A percentile compares a stretch with the other conserved stretches of the same genome.
phyloP scores from a whole-genome alignment of 192 early-diverging fungal species.

The Coemansia furcata region DNA sequence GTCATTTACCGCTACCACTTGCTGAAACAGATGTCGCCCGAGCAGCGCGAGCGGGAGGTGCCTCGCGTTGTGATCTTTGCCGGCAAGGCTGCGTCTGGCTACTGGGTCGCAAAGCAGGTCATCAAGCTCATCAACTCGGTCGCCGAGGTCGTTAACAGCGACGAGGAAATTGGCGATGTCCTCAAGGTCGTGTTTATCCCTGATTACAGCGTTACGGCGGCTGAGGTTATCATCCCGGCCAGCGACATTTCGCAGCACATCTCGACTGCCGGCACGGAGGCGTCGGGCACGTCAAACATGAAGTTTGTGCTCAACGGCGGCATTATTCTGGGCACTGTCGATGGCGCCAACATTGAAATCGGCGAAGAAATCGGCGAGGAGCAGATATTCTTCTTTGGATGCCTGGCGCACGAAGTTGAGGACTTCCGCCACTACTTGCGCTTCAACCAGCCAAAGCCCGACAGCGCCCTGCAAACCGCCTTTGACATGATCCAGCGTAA shows the following conservation, averaged over 20 bases:
- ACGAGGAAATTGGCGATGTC: conserved; percentile 72
- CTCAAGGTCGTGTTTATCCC: conserved; percentile 97
- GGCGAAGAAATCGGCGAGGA: conserved; percentile 94
- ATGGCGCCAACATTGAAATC: conserved; percentile 99
- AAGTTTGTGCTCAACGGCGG: conserved; percentile 99
- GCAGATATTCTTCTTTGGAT: conserved; percentile 98
- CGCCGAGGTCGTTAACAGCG: conserved; percentile 83
- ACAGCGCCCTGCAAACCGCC: conserved; percentile 76
- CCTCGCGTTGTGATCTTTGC: conserved; percentile 90
- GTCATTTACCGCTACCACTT: conserved; percentile 92
- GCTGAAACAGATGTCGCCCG: conserved; percentile 76
- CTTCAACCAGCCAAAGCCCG: conserved; percentile 75
- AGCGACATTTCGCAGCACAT: conserved; percentile 99
- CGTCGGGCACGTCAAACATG: conserved; percentile 99
- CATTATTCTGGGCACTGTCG: conserved; percentile 95
- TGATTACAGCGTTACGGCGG: conserved; percentile 98
- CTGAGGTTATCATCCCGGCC: conserved; percentile 94
- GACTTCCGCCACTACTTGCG: conserved; percentile 90
- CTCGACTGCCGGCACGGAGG: conserved; percentile 98
- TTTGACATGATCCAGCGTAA: conserved; percentile 77
- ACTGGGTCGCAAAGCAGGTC: conserved; percentile 97
- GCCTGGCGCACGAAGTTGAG: conserved; percentile 86
- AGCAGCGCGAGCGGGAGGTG: conserved; percentile 59
- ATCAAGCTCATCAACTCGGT: conserved; percentile 99
- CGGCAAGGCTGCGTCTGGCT: conserved; percentile 96